These are phyloP conservation scores for Physocladia obscura DNA, from an alignment of 192 early-diverging fungal genomes.

Conservation along the genomic window DNA sequence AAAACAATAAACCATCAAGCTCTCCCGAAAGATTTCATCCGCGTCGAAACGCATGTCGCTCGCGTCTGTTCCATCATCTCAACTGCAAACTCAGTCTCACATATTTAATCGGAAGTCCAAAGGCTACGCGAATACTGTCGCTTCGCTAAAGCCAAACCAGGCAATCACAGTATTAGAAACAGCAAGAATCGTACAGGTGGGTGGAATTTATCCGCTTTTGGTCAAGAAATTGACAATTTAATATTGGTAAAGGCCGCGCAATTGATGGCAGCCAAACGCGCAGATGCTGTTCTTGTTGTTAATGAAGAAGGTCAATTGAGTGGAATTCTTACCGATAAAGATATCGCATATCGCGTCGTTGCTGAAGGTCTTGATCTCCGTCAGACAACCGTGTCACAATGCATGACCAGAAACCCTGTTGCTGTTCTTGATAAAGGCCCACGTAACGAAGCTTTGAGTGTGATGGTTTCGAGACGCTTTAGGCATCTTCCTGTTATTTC, in stretches of 20 bases:
- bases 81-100: background rate
- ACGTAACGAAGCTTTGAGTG: constrained; percentile 48
- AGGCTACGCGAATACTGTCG: constrained; percentile 76
- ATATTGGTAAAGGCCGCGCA: constrained; percentile 38
- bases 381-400: constrained; percentile 69
- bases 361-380: constrained; percentile 60
- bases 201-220: background rate
- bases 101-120: background rate
- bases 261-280: constrained; percentile 93
- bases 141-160: constrained; percentile 79
- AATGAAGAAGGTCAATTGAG: constrained; percentile 86
- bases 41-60: constrained; percentile 25
- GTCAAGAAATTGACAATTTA: background rate
- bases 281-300: constrained; percentile 93
- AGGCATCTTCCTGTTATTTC: constrained; percentile 52
- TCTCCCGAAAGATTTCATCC: background rate
- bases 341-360: constrained; percentile 93
- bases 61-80: background rate
- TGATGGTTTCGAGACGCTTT: constrained; percentile 51
- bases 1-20: no score
- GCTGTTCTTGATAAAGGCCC: constrained; percentile 68
- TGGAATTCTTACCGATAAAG: constrained; percentile 98
- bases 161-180: constrained; percentile 75
- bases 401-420: constrained; percentile 90
- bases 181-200: constrained; percentile 54